Base-by-base conservation (phyloP, 2,329 filamentous ascomycete species). In the Colletotrichum sp. region DNA sequence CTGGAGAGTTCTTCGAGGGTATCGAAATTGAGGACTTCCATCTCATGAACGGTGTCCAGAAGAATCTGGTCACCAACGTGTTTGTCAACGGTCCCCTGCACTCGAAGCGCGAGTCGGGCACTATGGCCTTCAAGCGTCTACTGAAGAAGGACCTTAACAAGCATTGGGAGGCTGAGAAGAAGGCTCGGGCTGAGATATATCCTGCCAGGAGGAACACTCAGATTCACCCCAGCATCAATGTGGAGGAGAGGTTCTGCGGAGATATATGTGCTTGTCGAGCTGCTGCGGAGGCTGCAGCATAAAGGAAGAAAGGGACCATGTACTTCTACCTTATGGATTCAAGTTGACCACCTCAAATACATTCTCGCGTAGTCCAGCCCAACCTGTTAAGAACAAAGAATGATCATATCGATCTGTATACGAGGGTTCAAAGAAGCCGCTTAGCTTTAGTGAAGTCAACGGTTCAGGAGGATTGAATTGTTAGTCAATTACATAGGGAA, bases 51-150 rank as follows among this genome's bases (percentile, higher is more conserved):
- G 83, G 82, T 1, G 86, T 88, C 2, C 88, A 90, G 77, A 82
- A 84, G 76, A 90, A 90, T 80, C 82, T 90, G 73, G 87, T 88
- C 72, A 82, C 85, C 1, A 88, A 88, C 5, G 84, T 89, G 30
- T 90, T 88, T 76, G 80, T 89, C 79, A 89, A 87, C 76, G 89
- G 89, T 71, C 86, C 89, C 78, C 81, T 89, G 76, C 89, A 90
- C 25, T 27, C 55, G 25, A 59, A 25, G 13, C 55, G 55, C 25
- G 25, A 59, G 27, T 59, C 55, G 7, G 55, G 55, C 25, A 59
- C 55, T 0, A 59, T 59, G 55, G 55, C 55, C 4, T 59, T 59
- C 55, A 59, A 59, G 55, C 25, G 55, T 29, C 2, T 59, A 5
- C 8, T 59, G 13, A 59, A 59, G 13, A 59, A 59, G n/a, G 25